Conservation (phyloP, 495 filamentous ascomycete species). For the Neurospora terricola region DNA sequence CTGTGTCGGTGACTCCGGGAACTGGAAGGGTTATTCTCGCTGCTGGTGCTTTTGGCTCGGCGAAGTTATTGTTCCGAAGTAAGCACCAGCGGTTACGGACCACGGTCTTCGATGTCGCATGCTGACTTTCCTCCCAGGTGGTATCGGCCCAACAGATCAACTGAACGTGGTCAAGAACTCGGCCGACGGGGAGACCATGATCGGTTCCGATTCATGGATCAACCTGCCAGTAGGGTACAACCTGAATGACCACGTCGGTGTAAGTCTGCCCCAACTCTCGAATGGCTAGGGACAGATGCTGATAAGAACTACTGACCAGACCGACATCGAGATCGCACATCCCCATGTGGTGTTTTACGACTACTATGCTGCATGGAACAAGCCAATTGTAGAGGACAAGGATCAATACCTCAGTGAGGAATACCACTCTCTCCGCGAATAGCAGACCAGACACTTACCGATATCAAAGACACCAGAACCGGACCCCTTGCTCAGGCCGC, state of each 20-base stretch:
- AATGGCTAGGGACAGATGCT: constrained; percentile 39
- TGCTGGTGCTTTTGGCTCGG: constrained; percentile 55
- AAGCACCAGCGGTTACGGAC: not conserved
- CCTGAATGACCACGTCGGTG: constrained; percentile 58
- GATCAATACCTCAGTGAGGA: constrained; percentile 26
- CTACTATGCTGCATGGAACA: constrained; percentile 51
- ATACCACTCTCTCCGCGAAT: constrained; percentile 2
- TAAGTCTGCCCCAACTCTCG: constrained; percentile 28
- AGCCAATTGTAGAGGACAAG: constrained; percentile 22
- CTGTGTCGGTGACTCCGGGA: constrained; percentile 43
- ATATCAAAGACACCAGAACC: constrained; percentile 33
- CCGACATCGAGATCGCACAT: constrained; percentile 52
- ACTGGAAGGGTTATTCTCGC: constrained; percentile 58
- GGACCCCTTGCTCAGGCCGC: constrained; percentile 60
- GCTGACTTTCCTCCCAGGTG: constrained; percentile 14
- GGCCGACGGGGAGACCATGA: constrained; percentile 41
- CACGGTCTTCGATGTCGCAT: not conserved
- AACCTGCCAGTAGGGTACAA: constrained; percentile 61
- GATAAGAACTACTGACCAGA: constrained; percentile 30
- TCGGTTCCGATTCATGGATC: constrained; percentile 47
- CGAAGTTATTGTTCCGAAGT: constrained; percentile 51
- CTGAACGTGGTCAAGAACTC: constrained; percentile 44
- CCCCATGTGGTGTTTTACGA: constrained; percentile 51
- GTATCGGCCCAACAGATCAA: constrained; percentile 53
- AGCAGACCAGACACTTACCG: constrained; percentile 26